These are phyloP conservation scores for Fusarium bactridioides DNA, from an alignment of 2,329 filamentous ascomycete genomes.

Conservation along the genomic window DNA sequence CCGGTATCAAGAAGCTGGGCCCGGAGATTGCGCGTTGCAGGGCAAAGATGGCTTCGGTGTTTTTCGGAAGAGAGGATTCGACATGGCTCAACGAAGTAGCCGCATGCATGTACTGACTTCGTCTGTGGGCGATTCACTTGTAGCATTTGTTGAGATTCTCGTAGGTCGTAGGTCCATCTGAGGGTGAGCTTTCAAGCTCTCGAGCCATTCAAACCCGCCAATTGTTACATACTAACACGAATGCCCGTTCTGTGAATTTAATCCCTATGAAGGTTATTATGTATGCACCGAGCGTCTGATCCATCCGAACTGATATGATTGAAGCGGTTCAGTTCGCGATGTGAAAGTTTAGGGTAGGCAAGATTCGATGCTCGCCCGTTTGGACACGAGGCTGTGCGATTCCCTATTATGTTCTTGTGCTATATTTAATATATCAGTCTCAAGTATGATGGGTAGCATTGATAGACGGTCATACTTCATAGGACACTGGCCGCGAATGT, in stretches of 20 bases:
- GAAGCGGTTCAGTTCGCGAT: neutral
- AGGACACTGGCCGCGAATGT: too few species aligned
- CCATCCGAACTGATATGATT: neutral
- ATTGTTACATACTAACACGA: accelerated
- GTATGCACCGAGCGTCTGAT: accelerated
- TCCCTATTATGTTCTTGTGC: neutral
- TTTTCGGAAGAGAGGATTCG: neutral
- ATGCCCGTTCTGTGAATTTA: accelerated
- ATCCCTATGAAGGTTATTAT: neutral
- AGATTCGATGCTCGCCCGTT: accelerated
- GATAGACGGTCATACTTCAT: too few species aligned
- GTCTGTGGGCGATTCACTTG: neutral
- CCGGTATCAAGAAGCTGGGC: neutral
- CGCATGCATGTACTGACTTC: neutral
- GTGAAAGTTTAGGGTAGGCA: neutral
- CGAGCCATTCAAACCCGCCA: neutral
- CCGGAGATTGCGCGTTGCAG: neutral
- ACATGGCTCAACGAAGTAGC: neutral
- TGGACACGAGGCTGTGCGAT: accelerated
- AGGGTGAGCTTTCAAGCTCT: too few species aligned
- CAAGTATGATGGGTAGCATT: too few species aligned
- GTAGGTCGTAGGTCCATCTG: neutral
- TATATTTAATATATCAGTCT: accelerated
- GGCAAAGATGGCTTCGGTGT: neutral
- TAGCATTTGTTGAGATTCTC: neutral